Evolutionary conservation across 305 asterid genomes (phyloP).

Genomic region (Andrographis paniculata): DNA sequence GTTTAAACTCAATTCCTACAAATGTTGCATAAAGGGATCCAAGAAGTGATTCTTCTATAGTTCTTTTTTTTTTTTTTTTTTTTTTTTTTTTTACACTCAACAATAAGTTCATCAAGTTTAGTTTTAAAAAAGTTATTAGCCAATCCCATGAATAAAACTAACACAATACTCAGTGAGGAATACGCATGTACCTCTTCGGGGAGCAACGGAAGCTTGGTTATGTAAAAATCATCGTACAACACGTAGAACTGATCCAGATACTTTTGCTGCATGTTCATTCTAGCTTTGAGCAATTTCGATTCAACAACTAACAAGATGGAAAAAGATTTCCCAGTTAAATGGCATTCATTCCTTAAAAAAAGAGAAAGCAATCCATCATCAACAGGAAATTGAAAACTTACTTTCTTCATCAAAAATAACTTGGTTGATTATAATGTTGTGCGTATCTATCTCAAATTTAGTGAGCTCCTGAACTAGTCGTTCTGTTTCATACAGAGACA

Average conservation of each 20-base stretch:
- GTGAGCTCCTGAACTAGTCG: constrained; percentile 96
- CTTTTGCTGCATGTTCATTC: constrained; percentile 93
- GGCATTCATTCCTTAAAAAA: constrained; percentile 9
- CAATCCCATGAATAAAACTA: no score
- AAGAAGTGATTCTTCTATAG: no score
- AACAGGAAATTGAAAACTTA: constrained; percentile 14
- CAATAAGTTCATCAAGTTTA: no score
- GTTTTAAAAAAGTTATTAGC: no score
- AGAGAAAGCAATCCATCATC: constrained; percentile 2
- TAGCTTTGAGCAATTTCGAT: constrained; percentile 89
- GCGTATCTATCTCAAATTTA: constrained; percentile 94
- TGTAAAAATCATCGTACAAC: constrained; percentile 83
- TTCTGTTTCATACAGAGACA: constrained; percentile 92
- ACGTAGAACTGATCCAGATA: constrained; percentile 93
- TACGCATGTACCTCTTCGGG: constrained; percentile 80
- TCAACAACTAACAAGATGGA: constrained; percentile 43
- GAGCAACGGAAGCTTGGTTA: constrained; percentile 84
- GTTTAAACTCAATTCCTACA: no score
- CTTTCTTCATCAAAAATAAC: constrained; percentile 96
- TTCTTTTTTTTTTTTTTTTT: no score
- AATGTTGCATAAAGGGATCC: no score
- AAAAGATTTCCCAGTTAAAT: constrained; percentile 11
- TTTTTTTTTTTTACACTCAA: no score
- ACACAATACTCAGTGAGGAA: no score
- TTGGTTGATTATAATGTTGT: constrained; percentile 92